phyloP scores from a whole-genome alignment of 2,329 filamentous ascomycete species.

The Septoria linicola region DNA sequence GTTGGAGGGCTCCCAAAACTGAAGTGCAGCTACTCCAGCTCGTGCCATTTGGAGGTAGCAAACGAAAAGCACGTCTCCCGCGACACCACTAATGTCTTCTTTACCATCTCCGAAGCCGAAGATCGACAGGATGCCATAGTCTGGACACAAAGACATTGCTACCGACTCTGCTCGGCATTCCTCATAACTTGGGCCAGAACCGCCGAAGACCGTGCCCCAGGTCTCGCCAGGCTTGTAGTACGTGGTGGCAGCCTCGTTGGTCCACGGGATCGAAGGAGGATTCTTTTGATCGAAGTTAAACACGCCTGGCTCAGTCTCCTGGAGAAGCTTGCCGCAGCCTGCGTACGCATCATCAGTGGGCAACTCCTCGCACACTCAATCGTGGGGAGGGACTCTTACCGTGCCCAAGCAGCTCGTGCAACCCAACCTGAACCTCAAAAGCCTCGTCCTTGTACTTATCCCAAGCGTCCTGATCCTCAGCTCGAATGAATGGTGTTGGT shows the following conservation, averaged over 20 bases:
- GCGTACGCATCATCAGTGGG: constrained; percentile 63
- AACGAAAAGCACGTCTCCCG: constrained; percentile 82
- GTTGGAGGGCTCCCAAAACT: constrained; percentile 87
- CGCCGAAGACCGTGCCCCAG: constrained; percentile 87
- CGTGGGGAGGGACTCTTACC: constrained; percentile 36
- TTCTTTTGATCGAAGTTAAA: constrained; percentile 87
- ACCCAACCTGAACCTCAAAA: constrained; percentile 93
- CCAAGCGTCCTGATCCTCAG: constrained; percentile 74
- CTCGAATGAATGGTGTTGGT: constrained; percentile 84
- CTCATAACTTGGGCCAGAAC: constrained; percentile 84
- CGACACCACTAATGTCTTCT: constrained; percentile 68
- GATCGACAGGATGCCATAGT: constrained; percentile 83
- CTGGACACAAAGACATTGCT: constrained; percentile 85
- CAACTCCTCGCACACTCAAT: background rate
- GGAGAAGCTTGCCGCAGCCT: constrained; percentile 88
- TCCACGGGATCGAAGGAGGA: constrained; percentile 78
- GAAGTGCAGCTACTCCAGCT: constrained; percentile 81
- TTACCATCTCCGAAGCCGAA: constrained; percentile 85
- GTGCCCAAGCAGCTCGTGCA: constrained; percentile 86
- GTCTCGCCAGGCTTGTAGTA: constrained; percentile 97
- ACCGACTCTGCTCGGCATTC: constrained; percentile 94
- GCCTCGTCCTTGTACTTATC: constrained; percentile 79
- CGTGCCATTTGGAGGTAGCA: constrained; percentile 92
- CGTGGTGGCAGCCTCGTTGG: constrained; percentile 71
- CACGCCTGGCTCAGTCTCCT: constrained; percentile 76